Evolutionary conservation across 2,329 filamentous ascomycete genomes (phyloP), one percentile per base, ranked within the genome.

Genomic region (Sordariomycetes sp.): DNA sequence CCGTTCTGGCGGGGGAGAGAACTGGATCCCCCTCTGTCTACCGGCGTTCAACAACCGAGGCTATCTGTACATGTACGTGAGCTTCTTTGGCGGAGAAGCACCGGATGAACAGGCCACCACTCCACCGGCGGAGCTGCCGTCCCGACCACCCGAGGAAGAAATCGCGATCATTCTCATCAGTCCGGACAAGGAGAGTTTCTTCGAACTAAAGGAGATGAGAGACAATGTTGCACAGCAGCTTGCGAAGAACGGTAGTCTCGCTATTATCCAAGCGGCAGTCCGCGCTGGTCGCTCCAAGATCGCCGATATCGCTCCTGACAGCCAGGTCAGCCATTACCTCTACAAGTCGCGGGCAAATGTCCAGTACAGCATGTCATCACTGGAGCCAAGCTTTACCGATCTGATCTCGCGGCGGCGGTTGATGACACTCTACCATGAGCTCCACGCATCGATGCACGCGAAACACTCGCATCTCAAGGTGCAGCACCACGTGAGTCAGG

Each of bases 41-140:
- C 95, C 94, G 0, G 92, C 91, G 5, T 99, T 99, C 74, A 99
- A 99, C 73, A 97, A 90, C 69, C 88, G 85, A 55, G 95, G 94
- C 28, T 99, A 95, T 67, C 78, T 99, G 1, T 96, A 99, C 74
- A 97, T 99, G 90, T 99, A 97, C 66, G 94, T 99, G 67, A 96
- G 89, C 74, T 99, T 97, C 69, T 81, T 99, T 60, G 84, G 89
- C 63, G 53, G 34, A 12, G 25, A 13, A 4, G 22, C 52, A 25
- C 10, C 24, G 24, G 28, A n/a, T 4, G 45, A 54, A 24, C 54
- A 50, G 69, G 71, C 59, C 60, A 67, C 79, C 79, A 68, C 67
- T 84, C 48, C 55, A 24, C 10, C 53, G 79, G 85, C 70, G 77
- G 83, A 80, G 82, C 86, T 65, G 82, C 13, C 84, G 65, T 64